phyloP scores from a whole-genome alignment of 2,329 filamentous ascomycete species.

The Cladobotryum mycophilum region DNA sequence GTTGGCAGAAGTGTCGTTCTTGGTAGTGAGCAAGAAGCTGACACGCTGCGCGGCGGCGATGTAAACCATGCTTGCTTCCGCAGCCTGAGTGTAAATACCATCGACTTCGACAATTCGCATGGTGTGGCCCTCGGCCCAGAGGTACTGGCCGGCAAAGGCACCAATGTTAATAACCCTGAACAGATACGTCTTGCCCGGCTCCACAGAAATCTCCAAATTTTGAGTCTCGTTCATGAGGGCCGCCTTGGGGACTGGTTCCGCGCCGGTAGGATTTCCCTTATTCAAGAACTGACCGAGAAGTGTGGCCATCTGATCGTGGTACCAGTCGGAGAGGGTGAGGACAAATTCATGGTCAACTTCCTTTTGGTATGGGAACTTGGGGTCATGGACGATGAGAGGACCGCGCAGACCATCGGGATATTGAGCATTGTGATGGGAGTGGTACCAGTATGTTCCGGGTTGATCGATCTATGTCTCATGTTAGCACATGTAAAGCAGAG shows the following conservation, averaged over 20 bases:
- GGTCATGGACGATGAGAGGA: slow-evolving; percentile 59
- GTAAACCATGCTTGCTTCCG: slow-evolving; percentile 58
- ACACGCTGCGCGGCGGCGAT: slow-evolving; percentile 62
- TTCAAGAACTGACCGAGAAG: slow-evolving; percentile 44
- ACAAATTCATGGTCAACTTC: slow-evolving; percentile 58
- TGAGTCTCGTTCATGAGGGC: slow-evolving; percentile 67
- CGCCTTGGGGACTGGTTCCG: slow-evolving; percentile 61
- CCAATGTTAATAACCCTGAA: slow-evolving; percentile 68
- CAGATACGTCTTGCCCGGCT: slow-evolving; percentile 65
- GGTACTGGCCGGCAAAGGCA: slow-evolving; percentile 61
- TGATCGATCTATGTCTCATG: slow-evolving; percentile 47
- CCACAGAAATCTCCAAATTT: slow-evolving; percentile 51
- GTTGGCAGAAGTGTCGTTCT: slow-evolving; percentile 54
- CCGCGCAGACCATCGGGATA: slow-evolving; percentile 65
- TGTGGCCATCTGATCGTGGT: slow-evolving; percentile 51
- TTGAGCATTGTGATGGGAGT: slow-evolving; percentile 60
- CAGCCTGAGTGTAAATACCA: slow-evolving; percentile 59
- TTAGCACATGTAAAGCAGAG: background rate
- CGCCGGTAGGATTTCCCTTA: slow-evolving; percentile 50
- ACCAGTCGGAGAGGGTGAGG: slow-evolving; percentile 64
- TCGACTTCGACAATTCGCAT: slow-evolving; percentile 69
- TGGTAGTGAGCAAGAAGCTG: slow-evolving; percentile 57
- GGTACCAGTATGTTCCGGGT: slow-evolving; percentile 75
- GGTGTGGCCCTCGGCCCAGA: slow-evolving; percentile 62
- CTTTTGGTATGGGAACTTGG: slow-evolving; percentile 48